Conservation (phyloP, 2,329 filamentous ascomycete species). For the Teratosphaeria gauchensis region DNA sequence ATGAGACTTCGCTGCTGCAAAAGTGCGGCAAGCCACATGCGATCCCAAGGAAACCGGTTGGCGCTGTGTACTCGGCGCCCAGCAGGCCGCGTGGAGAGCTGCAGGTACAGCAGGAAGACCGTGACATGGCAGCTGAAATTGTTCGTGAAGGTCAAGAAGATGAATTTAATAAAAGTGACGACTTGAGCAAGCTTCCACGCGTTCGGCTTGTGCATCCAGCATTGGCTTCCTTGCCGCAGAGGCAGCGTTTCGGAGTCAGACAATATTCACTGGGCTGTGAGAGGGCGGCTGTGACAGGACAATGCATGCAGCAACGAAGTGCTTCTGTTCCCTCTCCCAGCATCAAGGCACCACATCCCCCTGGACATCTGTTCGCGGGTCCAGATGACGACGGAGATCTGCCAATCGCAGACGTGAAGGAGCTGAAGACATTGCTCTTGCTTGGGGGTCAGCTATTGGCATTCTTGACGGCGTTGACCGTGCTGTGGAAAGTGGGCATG, state of each 20-base stretch:
- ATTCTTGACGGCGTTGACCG: slow-evolving; percentile 15
- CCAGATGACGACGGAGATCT: not conserved
- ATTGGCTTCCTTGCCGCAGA: slow-evolving; percentile 14
- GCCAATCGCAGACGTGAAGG: not conserved
- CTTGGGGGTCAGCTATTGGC: slow-evolving; percentile 15
- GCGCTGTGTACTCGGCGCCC: not conserved
- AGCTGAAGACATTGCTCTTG: slow-evolving; percentile 14
- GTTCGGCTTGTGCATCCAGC: slow-evolving; percentile 21
- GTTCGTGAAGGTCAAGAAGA: not conserved
- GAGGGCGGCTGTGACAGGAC: slow-evolving; percentile 6
- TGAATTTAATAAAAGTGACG: not conserved
- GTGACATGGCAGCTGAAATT: not conserved
- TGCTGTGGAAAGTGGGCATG: slow-evolving; percentile 17
- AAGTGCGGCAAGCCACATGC: not conserved
- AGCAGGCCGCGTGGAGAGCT: not conserved
- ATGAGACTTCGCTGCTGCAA: not conserved
- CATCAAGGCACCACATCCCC: not conserved
- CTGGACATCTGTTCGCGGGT: not conserved
- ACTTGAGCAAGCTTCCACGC: slow-evolving; percentile 13
- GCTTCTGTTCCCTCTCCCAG: not conserved
- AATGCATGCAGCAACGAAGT: slow-evolving; percentile 6
- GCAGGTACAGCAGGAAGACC: not conserved
- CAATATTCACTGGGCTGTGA: slow-evolving; percentile 15
- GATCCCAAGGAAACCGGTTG: not conserved
- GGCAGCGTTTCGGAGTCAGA: not conserved